These are phyloP conservation scores for Leccinum uliginosum DNA, from an alignment of 768 basidiomycete species.

Conservation along the genomic window DNA sequence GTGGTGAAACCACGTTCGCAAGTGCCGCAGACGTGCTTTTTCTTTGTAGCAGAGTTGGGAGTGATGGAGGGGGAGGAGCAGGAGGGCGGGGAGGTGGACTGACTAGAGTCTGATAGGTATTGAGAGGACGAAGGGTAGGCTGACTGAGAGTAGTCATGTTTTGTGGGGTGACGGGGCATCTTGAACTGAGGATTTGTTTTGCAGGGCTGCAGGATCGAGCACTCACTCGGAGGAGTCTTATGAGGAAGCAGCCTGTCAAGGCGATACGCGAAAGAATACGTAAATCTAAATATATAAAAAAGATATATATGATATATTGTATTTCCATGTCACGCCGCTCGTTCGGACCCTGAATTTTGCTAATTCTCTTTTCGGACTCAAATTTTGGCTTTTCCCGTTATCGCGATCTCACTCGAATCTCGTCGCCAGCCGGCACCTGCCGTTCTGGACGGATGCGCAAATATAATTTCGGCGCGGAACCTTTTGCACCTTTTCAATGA, in stretches of 20 bases:
- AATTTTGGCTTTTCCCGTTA: constrained; percentile 33
- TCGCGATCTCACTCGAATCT: constrained; percentile 30
- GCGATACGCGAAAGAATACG: constrained; percentile 35
- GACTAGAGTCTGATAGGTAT: constrained; percentile 27
- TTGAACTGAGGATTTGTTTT: constrained; percentile 8
- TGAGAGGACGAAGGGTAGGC: constrained; percentile 12
- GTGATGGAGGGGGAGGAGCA: neutral
- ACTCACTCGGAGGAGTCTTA: constrained; percentile 28
- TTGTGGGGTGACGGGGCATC: constrained; percentile 31
- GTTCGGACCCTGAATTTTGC: constrained; percentile 32
- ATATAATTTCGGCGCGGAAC: constrained; percentile 31
- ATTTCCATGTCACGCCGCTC: constrained; percentile 24
- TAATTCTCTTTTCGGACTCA: constrained; percentile 23
- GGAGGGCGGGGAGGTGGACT: constrained; percentile 13
- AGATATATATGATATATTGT: constrained; percentile 21
- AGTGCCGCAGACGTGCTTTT: constrained; percentile 58
- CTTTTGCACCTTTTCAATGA: constrained; percentile 17
- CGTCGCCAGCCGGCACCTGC: constrained; percentile 27
- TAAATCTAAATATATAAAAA: constrained; percentile 26
- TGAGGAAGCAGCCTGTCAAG: constrained; percentile 34
- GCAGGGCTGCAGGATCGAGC: constrained; percentile 28
- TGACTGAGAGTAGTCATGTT: constrained; percentile 25
- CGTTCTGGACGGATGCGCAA: constrained; percentile 24
- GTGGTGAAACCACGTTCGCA: constrained; percentile 84
- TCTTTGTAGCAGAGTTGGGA: constrained; percentile 19